Conservation (phyloP, 305 asterid genomes). For the Fraxinus floribunda region DNA sequence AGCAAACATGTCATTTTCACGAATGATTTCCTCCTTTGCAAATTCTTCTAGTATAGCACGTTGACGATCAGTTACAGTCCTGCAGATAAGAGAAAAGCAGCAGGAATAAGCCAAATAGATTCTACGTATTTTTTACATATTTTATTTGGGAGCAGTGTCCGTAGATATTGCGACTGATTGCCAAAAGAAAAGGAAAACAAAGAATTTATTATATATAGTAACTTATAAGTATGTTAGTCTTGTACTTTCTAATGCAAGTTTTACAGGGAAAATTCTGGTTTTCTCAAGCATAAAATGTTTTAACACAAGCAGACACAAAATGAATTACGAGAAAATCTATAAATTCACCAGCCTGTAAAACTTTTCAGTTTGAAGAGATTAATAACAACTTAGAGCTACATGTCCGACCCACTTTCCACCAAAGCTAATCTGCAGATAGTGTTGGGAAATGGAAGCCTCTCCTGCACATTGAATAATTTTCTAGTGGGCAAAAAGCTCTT, state of each 20-base stretch:
- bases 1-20: conserved; percentile 35
- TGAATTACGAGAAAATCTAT: not conserved
- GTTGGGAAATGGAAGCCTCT: not conserved
- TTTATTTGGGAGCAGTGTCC: not conserved
- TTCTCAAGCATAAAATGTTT: not conserved
- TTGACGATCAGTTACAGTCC: conserved; percentile 61
- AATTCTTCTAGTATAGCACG: conserved; percentile 80
- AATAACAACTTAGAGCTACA: not conserved
- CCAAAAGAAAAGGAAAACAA: not conserved
- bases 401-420: not conserved
- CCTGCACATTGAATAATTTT: not conserved
- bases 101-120: not conserved
- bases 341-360: not conserved
- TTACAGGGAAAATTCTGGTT: not conserved
- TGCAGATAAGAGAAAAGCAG: conserved; percentile 30
- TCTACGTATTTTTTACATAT: not conserved
- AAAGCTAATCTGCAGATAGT: not conserved
- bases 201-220: not conserved
- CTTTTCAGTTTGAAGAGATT: not conserved
- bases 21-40: conserved; percentile 61
- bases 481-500: not conserved
- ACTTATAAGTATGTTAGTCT: not conserved
- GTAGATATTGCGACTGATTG: not conserved
- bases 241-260: not conserved
- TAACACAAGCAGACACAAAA: not conserved